These are phyloP conservation scores for Wakefieldia striispora DNA, from an alignment of 768 basidiomycete genomes.

Conservation along the genomic window DNA sequence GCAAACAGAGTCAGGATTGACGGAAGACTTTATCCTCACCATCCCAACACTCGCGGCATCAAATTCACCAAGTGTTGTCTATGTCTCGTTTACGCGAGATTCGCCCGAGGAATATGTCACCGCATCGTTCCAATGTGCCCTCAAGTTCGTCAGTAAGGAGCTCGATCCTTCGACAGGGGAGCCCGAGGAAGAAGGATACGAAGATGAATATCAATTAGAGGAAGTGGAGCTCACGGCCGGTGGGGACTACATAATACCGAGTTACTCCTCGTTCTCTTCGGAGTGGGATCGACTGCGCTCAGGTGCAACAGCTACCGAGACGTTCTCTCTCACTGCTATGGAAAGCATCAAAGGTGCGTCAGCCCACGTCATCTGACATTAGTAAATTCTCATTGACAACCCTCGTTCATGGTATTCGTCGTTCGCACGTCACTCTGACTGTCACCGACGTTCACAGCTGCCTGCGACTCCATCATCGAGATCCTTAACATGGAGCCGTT, in stretches of 20 bases:
- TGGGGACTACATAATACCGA: constrained; percentile 95
- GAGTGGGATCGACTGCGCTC: constrained; percentile 93
- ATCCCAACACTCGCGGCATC: constrained; percentile 64
- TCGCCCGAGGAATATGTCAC: constrained; percentile 72
- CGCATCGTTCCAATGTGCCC: constrained; percentile 84
- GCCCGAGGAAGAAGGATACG: constrained; percentile 98
- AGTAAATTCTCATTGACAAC: constrained; percentile 14
- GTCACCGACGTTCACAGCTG: constrained; percentile 51
- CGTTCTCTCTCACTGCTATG: constrained; percentile 88
- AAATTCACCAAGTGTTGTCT: constrained; percentile 80
- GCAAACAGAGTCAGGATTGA: constrained; percentile 67
- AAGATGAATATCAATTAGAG: constrained; percentile 97
- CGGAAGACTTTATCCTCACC: constrained; percentile 94
- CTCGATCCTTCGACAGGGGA: constrained; percentile 93
- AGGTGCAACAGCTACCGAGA: constrained; percentile 82
- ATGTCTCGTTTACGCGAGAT: constrained; percentile 90
- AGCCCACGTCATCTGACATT: constrained; percentile 6
- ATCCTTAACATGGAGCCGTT: constrained; percentile 96
- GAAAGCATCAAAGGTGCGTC: constrained; percentile 88
- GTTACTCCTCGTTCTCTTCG: constrained; percentile 83
- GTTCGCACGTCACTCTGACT: constrained; percentile 12
- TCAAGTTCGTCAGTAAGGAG: constrained; percentile 97
- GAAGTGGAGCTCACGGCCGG: constrained; percentile 92
- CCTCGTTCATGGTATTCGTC: constrained; percentile 13
- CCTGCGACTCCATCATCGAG: constrained; percentile 94